phyloP scores from a whole-genome alignment of 2,329 filamentous ascomycete species.

The Ceratocystis papillata region DNA sequence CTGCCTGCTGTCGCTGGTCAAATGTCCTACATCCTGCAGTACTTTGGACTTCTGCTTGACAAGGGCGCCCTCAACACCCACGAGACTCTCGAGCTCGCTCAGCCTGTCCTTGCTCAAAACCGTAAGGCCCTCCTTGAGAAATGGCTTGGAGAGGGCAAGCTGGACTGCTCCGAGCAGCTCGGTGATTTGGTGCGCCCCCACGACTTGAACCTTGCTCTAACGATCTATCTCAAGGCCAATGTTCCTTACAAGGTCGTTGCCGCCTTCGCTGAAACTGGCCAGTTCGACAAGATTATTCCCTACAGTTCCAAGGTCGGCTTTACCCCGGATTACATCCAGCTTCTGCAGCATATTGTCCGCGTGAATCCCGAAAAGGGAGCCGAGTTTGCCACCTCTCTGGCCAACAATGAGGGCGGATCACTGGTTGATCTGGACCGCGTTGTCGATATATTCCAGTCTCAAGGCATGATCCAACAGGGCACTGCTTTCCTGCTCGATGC shows the following conservation, averaged over 20 bases:
- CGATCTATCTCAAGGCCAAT: constrained; percentile 84
- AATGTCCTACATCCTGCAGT: constrained; percentile 90
- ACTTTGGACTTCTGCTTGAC: constrained; percentile 93
- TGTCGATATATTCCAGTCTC: constrained; percentile 94
- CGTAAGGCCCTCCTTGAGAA: constrained; percentile 94
- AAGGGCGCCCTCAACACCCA: constrained; percentile 88
- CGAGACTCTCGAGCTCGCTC: constrained; percentile 86
- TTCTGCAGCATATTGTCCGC: constrained; percentile 85
- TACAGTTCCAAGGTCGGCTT: constrained; percentile 80
- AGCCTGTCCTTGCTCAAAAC: constrained; percentile 85
- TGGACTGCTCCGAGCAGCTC: constrained; percentile 90
- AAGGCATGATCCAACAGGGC: constrained; percentile 94
- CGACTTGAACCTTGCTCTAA: constrained; percentile 76
- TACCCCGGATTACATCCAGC: constrained; percentile 85
- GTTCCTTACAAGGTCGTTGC: constrained; percentile 89
- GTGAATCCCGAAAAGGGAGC: constrained; percentile 87
- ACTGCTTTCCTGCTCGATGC: constrained; percentile 97
- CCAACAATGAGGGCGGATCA: constrained; percentile 76
- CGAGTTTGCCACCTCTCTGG: constrained; percentile 87
- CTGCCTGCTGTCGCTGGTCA: constrained; percentile 70
- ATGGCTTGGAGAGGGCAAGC: constrained; percentile 93
- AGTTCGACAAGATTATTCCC: constrained; percentile 92
- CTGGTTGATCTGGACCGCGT: constrained; percentile 88
- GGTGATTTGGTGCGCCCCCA: constrained; percentile 88
- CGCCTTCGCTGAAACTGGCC: constrained; percentile 85